Evolutionary conservation across 192 early-diverging fungal species (phyloP), one percentile per base, ranked within the genome.

Genomic region (Polychytrium aggregatum): DNA sequence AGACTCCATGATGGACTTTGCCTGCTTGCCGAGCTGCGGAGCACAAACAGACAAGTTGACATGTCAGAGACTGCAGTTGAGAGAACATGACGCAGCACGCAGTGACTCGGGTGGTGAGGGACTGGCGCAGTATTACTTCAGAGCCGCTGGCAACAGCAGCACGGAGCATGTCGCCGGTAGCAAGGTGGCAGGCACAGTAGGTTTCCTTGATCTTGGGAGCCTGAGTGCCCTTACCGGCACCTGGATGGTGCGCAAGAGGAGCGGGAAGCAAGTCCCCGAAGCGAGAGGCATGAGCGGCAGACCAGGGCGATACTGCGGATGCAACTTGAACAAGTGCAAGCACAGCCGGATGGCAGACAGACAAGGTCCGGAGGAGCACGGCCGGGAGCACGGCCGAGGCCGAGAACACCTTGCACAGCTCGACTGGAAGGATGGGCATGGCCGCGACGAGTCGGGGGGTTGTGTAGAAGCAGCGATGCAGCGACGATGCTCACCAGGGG

Each of bases 1-100:
- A 18, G 86, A 83, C 57, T 98, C 96, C 96, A 98, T 98, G 65
- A 98, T 81, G 78, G 91, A 92, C 81, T 98, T 98, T 55, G 96
- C 96, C 64, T 90, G 78, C 63, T 88, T 69, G 48, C 94, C 94
- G 53, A 95, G 57, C 69, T 75, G 48, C 20, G 3, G 30, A 35
- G 18, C 4, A 18, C 29, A 8, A 6, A 44, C 4, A 25, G 31
- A 21, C 14, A 37, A 8, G 36, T 47, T 17, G 8, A 20, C 10
- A 47, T 47, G n/a, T n/a, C n/a, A n/a, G n/a, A n/a, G n/a, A n/a
- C n/a, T n/a, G n/a, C n/a, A n/a, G n/a, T n/a, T n/a, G n/a, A n/a
- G n/a, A n/a, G n/a, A n/a, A n/a, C n/a, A n/a, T n/a, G n/a, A n/a
- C n/a, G n/a, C n/a, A n/a, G n/a, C n/a, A n/a, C n/a, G n/a, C n/a